Conservation (phyloP, 148 eudicot species). For the Rhododendron henanense region DNA sequence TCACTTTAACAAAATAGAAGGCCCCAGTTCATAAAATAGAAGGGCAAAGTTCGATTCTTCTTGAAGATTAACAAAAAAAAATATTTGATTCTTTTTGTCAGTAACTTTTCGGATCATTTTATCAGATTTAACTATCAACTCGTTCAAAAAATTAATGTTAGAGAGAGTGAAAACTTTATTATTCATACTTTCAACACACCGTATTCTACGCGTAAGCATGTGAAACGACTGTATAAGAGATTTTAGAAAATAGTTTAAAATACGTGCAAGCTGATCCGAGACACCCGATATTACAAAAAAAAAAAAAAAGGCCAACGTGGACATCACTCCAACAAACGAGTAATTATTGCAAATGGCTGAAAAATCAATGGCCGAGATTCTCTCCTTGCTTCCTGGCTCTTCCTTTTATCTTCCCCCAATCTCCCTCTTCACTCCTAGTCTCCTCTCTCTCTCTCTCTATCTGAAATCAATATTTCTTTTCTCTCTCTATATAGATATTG, state of each 20-base stretch:
- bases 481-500: not conserved
- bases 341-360: not conserved
- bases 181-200: no score
- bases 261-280: no score
- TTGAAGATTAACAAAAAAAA: not conserved
- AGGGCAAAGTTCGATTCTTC: not conserved
- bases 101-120: no score
- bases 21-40: not conserved
- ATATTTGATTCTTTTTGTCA: no score
- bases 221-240: no score
- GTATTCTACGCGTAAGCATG: no score
- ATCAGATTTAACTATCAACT: no score
- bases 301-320: not conserved
- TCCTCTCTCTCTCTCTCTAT: not conserved
- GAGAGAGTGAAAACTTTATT: no score
- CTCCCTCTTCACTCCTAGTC: not conserved
- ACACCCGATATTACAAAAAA: no score
- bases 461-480: not conserved
- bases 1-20: not conserved
- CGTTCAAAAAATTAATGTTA: no score
- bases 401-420: slow-evolving; percentile 15
- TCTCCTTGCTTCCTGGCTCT: slow-evolving; percentile 28
- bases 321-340: not conserved
- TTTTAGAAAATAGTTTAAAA: no score
- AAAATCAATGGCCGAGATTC: slow-evolving; percentile 25